Percentiles rank a stretch among this genome's conserved stretches.
Conservation (phyloP, 2,329 filamentous ascomycete species). For the Rhexocercosporidium sp. region DNA sequence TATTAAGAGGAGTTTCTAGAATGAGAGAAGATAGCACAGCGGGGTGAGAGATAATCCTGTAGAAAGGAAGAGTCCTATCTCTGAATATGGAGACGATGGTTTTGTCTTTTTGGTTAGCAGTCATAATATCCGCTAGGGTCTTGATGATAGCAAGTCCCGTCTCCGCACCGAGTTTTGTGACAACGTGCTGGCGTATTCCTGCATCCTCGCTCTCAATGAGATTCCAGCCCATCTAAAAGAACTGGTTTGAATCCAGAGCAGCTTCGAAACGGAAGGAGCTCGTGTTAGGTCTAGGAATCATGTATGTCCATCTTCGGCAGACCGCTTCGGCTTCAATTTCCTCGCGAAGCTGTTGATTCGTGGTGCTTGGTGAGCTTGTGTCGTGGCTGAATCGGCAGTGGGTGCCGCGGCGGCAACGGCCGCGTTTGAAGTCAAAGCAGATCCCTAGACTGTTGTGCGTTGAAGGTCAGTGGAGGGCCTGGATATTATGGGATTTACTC, state of each 20-base stretch:
- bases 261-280: conserved; percentile 23
- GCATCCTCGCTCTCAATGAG: conserved; percentile 33
- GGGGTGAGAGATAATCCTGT: conserved; percentile 47
- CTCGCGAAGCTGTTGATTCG: conserved; percentile 25
- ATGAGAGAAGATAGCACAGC: conserved; percentile 49
- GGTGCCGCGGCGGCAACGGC: conserved; percentile 30
- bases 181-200: conserved; percentile 33
- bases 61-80: conserved; percentile 46
- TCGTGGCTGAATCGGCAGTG: conserved; percentile 33
- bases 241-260: conserved; percentile 30
- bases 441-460: conserved; percentile 26
- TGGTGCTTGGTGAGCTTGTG: conserved; percentile 23
- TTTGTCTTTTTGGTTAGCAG: conserved; percentile 24
- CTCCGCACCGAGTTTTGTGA: conserved; percentile 35
- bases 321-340: conserved; percentile 31
- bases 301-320: conserved; percentile 35
- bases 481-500: conserved; percentile 20
- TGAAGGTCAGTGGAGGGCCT: conserved; percentile 21
- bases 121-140: conserved; percentile 29
- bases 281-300: conserved; percentile 34
- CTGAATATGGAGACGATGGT: conserved; percentile 34
- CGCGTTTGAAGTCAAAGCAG: conserved; percentile 33
- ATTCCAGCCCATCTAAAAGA: conserved; percentile 35
- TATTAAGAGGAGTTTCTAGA: conserved; percentile 48
- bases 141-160: conserved; percentile 35